Evolutionary conservation across 805 yeast species (phyloP).

Genomic region (Yarrowia sp.): DNA sequence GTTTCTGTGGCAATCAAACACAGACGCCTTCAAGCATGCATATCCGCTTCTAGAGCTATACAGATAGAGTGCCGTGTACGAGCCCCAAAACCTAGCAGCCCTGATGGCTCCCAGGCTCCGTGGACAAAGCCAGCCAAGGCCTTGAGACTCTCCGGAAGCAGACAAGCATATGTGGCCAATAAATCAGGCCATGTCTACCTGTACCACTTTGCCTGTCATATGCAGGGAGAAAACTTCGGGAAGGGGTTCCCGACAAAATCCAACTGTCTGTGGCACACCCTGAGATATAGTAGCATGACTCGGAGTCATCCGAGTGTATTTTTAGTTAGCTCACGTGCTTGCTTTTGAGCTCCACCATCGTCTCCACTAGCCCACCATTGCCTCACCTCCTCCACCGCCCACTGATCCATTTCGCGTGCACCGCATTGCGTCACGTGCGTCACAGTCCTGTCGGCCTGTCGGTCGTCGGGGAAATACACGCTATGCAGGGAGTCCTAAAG

Average conservation of each 20-base stretch:
- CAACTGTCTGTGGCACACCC: too few species aligned
- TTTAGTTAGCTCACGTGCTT: too few species aligned
- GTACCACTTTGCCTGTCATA: neutral
- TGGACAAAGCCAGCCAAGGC: too few species aligned
- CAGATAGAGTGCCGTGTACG: too few species aligned
- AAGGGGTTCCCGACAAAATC: neutral
- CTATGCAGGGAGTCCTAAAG: neutral
- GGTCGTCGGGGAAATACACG: neutral
- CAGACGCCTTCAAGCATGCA: too few species aligned
- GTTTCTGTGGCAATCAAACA: too few species aligned
- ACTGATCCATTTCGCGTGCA: neutral
- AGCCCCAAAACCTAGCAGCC: too few species aligned
- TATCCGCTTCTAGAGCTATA: too few species aligned
- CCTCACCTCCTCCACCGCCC: neutral
- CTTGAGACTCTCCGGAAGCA: too few species aligned
- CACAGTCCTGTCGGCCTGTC: neutral
- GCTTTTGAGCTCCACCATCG: neutral
- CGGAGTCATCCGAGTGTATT: too few species aligned
- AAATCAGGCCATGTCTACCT: constrained; percentile 17
- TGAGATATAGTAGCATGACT: too few species aligned
- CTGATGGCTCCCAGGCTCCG: too few species aligned
- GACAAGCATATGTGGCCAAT: neutral
- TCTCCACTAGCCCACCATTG: neutral
- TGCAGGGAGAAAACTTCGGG: constrained; percentile 4
- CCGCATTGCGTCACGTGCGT: neutral